A percentile compares a stretch with the other conserved stretches of the same genome.
Evolutionary conservation across 129 eudicot species (phyloP).

Genomic region (Chrysanthemum lavandulifolium): DNA sequence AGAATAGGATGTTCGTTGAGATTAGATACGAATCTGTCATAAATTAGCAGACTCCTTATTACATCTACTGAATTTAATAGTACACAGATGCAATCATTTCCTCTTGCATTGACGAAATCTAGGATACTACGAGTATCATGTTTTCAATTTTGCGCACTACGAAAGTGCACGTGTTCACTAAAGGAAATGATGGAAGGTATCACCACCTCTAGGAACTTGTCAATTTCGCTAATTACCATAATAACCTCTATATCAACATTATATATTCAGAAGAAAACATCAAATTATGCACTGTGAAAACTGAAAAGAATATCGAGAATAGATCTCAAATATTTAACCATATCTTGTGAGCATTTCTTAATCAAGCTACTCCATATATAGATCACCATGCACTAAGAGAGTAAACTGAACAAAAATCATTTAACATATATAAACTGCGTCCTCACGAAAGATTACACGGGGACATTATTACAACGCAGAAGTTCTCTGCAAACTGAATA

Average conservation of each 20-base stretch:
- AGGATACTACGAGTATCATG: background rate
- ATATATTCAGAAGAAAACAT: background rate
- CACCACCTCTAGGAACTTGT: background rate
- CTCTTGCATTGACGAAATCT: background rate
- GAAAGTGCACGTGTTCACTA: background rate
- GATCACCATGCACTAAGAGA: background rate
- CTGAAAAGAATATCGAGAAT: background rate
- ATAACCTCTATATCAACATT: background rate
- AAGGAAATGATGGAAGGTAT: background rate
- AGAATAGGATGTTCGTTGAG: background rate
- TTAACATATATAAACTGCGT: slow-evolving; percentile 18
- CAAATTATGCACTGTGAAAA: background rate
- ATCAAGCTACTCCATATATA: slow-evolving; percentile 10
- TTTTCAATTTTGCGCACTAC: background rate
- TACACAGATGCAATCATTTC: slow-evolving; percentile 11
- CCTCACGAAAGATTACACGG: slow-evolving; percentile 14
- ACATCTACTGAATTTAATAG: background rate
- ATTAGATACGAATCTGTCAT: slow-evolving; percentile 15
- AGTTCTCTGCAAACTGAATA: slow-evolving; percentile 29
- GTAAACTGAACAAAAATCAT: slow-evolving; percentile 2
- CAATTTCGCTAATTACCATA: background rate
- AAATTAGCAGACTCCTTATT: background rate
- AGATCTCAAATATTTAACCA: background rate
- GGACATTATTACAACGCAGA: slow-evolving; percentile 41
- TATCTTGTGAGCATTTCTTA: background rate